Percentiles rank a stretch among this genome's conserved stretches.
These are phyloP conservation scores for Zygoascus tannicola DNA, from an alignment of 805 yeast species.

Conservation along the genomic window DNA sequence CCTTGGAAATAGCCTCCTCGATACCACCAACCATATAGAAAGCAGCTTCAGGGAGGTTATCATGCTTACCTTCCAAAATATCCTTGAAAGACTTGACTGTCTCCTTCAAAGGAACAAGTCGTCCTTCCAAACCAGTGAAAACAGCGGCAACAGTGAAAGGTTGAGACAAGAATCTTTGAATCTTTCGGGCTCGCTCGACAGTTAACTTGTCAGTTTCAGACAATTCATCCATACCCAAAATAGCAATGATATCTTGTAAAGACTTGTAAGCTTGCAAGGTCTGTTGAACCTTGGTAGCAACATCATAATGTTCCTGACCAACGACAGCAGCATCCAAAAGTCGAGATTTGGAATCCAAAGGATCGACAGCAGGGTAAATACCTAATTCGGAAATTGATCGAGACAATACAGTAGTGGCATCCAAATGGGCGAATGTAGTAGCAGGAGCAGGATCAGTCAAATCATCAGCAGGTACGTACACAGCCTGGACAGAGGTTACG, in stretches of 20 bases:
- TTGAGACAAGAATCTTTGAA: conserved; percentile 99
- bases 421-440: conserved; percentile 99
- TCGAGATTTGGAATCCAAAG: conserved; percentile 98
- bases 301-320: conserved; percentile 97
- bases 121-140: conserved; percentile 99
- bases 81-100: conserved; percentile 92
- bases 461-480: conserved; percentile 99
- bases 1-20: conserved; percentile 97
- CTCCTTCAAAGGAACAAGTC: conserved; percentile 92
- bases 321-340: conserved; percentile 94
- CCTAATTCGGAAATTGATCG: conserved; percentile 99
- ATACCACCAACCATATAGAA: conserved; percentile 99
- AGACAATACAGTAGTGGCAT: conserved; percentile 99
- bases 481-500: conserved; percentile 99
- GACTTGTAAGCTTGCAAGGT: conserved; percentile 99
- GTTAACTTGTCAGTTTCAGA: conserved; percentile 97
- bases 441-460: conserved; percentile 99
- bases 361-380: conserved; percentile 99
- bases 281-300: conserved; percentile 92
- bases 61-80: conserved; percentile 97
- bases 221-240: conserved; percentile 99
- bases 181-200: conserved; percentile 99
- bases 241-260: conserved; percentile 99
- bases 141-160: conserved; percentile 99
- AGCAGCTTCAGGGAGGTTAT: conserved; percentile 97